Evolutionary conservation across 2,329 filamentous ascomycete species (phyloP).

Genomic region (Thielaviopsis euricoi): DNA sequence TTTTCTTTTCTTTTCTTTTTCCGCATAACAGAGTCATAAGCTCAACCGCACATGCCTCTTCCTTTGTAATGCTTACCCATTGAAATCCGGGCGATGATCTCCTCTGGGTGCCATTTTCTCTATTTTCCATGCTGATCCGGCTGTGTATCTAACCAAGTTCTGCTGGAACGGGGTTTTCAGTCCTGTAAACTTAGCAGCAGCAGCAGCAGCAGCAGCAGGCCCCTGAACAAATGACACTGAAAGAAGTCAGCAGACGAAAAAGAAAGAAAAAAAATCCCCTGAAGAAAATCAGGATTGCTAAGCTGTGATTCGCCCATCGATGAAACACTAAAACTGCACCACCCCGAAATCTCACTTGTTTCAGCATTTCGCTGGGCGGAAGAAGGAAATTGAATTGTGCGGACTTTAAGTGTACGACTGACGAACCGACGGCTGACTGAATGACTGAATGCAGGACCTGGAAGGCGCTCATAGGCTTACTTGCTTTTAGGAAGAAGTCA

Average conservation of each 20-base stretch:
- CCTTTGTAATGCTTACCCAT: background rate
- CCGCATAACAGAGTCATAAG: no score
- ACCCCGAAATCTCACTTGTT: background rate
- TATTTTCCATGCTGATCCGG: background rate
- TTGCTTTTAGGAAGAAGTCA: no score
- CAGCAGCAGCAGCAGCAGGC: no score
- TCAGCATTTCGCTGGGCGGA: background rate
- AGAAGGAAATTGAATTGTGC: background rate
- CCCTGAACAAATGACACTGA: background rate
- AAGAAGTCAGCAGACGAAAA: background rate
- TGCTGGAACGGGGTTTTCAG: no score
- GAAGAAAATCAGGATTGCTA: background rate
- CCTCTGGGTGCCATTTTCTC: background rate
- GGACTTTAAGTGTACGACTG: background rate
- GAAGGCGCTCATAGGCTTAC: no score
- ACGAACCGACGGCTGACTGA: no score
- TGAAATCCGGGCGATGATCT: background rate
- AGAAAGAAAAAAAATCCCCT: background rate
- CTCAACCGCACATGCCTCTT: background rate
- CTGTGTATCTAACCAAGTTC: no score
- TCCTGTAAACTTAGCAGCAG: no score
- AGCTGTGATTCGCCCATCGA: background rate
- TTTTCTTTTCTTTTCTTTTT: no score
- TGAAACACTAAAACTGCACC: background rate
- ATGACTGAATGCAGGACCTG: no score